A percentile compares a stretch with the other conserved stretches of the same genome.
phyloP scores from a whole-genome alignment of 202 grass and related monocot genomes.

The Saccharum hybrid region DNA sequence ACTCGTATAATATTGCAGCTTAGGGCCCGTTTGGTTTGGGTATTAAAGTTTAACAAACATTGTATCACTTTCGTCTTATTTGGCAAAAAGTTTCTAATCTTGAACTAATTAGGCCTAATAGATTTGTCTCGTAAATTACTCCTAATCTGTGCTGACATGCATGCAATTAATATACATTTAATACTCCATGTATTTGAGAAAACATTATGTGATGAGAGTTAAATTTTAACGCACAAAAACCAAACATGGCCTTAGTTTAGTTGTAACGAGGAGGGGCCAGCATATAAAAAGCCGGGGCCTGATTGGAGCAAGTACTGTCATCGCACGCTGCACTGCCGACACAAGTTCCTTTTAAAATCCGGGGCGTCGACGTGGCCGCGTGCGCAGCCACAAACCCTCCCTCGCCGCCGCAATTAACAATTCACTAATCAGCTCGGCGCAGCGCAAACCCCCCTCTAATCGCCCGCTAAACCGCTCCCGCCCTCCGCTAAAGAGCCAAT shows the following conservation, averaged over 20 bases:
- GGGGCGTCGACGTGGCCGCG: conserved; percentile 38
- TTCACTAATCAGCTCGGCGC: background rate
- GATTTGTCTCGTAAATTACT: too few relatives aligned
- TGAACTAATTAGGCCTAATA: too few relatives aligned
- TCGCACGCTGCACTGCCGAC: conserved; percentile 28
- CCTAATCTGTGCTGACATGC: too few relatives aligned
- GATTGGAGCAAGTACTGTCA: background rate
- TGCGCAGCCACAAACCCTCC: conserved; percentile 25
- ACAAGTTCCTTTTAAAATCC: conserved; percentile 57
- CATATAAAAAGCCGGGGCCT: conserved; percentile 30
- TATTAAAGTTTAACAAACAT: too few relatives aligned
- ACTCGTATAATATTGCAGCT: too few relatives aligned
- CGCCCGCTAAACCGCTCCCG: background rate
- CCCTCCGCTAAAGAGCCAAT: conserved; percentile 32
- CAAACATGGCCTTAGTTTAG: background rate
- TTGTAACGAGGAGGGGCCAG: background rate
- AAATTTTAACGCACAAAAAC: too few relatives aligned
- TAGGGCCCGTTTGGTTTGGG: too few relatives aligned
- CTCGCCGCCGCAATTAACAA: conserved; percentile 41
- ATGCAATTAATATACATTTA: too few relatives aligned
- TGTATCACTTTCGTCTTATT: too few relatives aligned
- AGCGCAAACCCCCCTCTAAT: conserved; percentile 3
- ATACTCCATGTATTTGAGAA: too few relatives aligned
- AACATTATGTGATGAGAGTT: too few relatives aligned
- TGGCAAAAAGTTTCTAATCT: too few relatives aligned